Base-by-base conservation (phyloP, 352 stramenopile genomes). In the Aphanomyces euteiches region DNA sequence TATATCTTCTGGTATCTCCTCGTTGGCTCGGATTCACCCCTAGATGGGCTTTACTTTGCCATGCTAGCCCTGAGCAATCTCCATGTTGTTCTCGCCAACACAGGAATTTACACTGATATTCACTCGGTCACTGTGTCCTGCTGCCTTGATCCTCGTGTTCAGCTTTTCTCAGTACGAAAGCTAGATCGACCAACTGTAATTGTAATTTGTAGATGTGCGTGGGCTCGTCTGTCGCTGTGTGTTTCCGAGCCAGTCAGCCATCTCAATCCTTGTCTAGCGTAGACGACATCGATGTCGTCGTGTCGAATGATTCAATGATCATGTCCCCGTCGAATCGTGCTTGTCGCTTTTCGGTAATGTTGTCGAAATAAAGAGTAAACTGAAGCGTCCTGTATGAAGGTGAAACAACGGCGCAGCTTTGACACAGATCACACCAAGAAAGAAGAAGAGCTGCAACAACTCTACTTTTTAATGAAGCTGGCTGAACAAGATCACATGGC, bases 1-100 rank as follows among this genome's bases (percentile, higher is more conserved):
- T 95, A 95, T 66, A 74, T 90, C 8, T 95, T 92, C 70, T 95
- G 87, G 87, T 95, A 95, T 75, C 87, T 93, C 58, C 72, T 95
- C 17, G 87, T 95, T 5, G 83, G 85, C 13, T 88, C 81, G 0
- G 87, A 95, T 66, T 83, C 83, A 17, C 87, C 87, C 2, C 93
- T 95, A 41, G 87, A 95, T 50, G 72, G 73, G 54, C 73, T 93
- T 1, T 95, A 95, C 60, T 93, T 85, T 83, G 83, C 79, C 1
- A 93, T 92, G 87, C 70, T 95, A 36, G 70, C 93, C 4, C 72
- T 92, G 13, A 95, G 91, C 74, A 93, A 93, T 50, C 72, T 95
- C 17, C 87, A 95, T 57, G 92, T 95, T 47, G 85, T 86, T n/a
- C 83, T 95, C 47, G 75, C 92, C 36, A 95, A 95, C 67, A 95